Evolutionary conservation across 2,329 filamentous ascomycete species (phyloP).

Genomic region (Xylaria hypoxylon): DNA sequence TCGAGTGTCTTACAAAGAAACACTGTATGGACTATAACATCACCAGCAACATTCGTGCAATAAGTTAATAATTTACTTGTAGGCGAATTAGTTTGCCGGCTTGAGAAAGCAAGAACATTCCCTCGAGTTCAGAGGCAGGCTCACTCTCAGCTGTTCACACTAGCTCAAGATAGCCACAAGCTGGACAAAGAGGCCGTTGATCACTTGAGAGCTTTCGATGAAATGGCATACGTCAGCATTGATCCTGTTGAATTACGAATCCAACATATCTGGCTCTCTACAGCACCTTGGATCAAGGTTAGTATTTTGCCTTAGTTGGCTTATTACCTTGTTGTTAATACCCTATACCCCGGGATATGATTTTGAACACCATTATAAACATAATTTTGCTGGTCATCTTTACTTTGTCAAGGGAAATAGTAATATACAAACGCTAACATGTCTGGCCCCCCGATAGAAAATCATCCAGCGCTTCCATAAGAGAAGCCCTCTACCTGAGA

Average conservation of each 20-base stretch:
- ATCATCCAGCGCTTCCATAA: not conserved
- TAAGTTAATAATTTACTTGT: conserved; percentile 5
- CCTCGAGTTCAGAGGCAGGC: conserved; percentile 28
- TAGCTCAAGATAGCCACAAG: conserved; percentile 11
- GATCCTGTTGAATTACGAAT: conserved; percentile 38
- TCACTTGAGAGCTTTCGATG: conserved; percentile 39
- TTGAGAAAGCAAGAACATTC: conserved; percentile 29
- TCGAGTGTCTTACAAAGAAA: conserved; percentile 22
- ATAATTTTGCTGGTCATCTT: not conserved
- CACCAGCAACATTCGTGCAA: not conserved
- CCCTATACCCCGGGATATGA: not conserved
- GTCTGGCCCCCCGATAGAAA: not conserved
- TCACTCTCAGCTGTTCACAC: conserved; percentile 32
- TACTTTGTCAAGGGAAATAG: not conserved
- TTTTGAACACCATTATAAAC: no score
- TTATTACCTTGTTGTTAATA: not conserved
- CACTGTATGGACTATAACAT: conserved; percentile 33
- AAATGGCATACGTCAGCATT: conserved; percentile 35
- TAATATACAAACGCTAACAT: conserved; percentile 7
- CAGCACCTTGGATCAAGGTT: conserved; percentile 26
- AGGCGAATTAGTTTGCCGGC: conserved; percentile 17
- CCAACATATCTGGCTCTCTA: conserved; percentile 34
- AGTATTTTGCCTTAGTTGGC: conserved; percentile 24
- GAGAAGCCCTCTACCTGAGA: not conserved
- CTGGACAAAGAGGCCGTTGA: conserved; percentile 37